Conservation (phyloP, 2,329 filamentous ascomycete genomes). For the Paraconiothyrium sp. region DNA sequence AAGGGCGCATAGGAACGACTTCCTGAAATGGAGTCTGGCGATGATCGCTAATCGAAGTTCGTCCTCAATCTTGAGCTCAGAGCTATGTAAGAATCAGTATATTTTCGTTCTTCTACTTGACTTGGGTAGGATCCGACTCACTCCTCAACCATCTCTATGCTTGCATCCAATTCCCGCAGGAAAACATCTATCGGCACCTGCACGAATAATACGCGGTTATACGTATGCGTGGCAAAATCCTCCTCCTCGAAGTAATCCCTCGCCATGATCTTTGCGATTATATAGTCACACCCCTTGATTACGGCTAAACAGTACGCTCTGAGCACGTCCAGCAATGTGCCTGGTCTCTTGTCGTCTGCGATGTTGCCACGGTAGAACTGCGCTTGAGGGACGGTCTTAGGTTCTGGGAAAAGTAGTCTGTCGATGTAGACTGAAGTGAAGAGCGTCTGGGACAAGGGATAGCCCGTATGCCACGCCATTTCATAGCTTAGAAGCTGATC, state of each 20-base stretch:
- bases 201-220: conserved; percentile 79
- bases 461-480: conserved; percentile 98
- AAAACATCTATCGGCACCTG: conserved; percentile 44
- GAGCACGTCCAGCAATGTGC: conserved; percentile 63
- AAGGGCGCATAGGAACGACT: conserved; percentile 67
- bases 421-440: conserved; percentile 94
- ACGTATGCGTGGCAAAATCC: conserved; percentile 94
- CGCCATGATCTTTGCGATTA: conserved; percentile 78
- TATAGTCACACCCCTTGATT: conserved; percentile 82
- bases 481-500: conserved; percentile 91
- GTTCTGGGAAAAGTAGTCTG: conserved; percentile 76
- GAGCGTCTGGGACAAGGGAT: conserved; percentile 91
- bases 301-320: conserved; percentile 87
- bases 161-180: conserved; percentile 44
- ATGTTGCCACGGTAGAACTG: conserved; percentile 61
- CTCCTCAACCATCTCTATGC: conserved; percentile 42
- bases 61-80: conserved; percentile 43
- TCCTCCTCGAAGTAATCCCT: conserved; percentile 98
- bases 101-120: not conserved
- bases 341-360: conserved; percentile 34
- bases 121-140: conserved; percentile 24
- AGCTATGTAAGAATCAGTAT: conserved; percentile 31
- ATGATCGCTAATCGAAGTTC: conserved; percentile 65
- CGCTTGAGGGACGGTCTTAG: conserved; percentile 70
- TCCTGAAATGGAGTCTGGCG: conserved; percentile 72